These are phyloP conservation scores for Trichosporon sp. DNA, from an alignment of 1,284 basidiomycete genomes.

Conservation along the genomic window DNA sequence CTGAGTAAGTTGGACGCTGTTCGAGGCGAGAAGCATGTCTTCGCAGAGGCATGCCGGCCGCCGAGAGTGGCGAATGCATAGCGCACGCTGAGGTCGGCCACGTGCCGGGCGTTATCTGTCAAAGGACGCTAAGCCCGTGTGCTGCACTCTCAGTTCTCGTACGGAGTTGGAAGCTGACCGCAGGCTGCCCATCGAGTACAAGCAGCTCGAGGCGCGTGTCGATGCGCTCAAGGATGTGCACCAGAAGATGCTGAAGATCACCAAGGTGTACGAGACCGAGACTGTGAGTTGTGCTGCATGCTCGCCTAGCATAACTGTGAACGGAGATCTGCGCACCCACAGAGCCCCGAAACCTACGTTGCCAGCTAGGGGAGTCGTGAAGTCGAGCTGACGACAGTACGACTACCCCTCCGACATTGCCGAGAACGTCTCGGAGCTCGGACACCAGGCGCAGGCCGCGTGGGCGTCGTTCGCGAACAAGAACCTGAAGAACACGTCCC, in stretches of 20 bases:
- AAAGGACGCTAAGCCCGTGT: background rate
- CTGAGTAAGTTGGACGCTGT: conserved; percentile 60
- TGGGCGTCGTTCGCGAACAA: conserved; percentile 80
- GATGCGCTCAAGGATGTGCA: conserved; percentile 85
- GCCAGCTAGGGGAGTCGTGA: background rate
- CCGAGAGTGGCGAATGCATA: background rate
- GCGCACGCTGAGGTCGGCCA: background rate
- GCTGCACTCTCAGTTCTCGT: background rate
- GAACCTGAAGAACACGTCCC: conserved; percentile 82
- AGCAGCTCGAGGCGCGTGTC: conserved; percentile 87
- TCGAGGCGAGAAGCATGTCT: background rate
- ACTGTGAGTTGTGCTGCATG: conserved; percentile 30
- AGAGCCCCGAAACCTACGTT: background rate
- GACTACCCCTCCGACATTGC: conserved; percentile 66
- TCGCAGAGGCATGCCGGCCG: too few relatives aligned
- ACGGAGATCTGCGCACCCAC: background rate
- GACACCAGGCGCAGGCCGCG: conserved; percentile 66
- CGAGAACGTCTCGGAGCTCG: conserved; percentile 54
- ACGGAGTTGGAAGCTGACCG: background rate
- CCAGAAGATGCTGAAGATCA: conserved; percentile 72
- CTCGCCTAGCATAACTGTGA: background rate
- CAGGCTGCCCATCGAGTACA: conserved; percentile 69
- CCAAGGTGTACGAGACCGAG: conserved; percentile 79
- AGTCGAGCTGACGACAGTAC: conserved; percentile 52
- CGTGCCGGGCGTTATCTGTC: background rate